These are phyloP conservation scores for Marvania coccoides DNA, from an alignment of 139 green algal genomes.

Conservation along the genomic window DNA sequence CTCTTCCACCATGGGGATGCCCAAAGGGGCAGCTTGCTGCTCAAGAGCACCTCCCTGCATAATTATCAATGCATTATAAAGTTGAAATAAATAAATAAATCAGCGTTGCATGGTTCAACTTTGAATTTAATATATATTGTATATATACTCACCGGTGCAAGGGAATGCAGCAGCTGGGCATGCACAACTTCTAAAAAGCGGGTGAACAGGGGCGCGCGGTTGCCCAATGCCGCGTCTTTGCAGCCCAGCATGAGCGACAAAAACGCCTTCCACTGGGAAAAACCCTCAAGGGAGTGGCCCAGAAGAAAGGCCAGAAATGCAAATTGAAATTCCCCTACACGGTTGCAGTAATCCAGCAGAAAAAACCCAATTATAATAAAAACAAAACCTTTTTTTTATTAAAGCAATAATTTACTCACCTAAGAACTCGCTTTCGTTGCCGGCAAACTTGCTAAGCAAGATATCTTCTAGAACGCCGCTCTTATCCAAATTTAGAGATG, in stretches of 20 bases:
- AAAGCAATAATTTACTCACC: slow-evolving; percentile 37
- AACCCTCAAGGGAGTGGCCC: slow-evolving; percentile 64
- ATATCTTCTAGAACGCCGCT: slow-evolving; percentile 38
- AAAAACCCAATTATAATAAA: neutral
- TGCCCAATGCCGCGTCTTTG: slow-evolving; percentile 23
- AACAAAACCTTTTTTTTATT: slow-evolving; percentile 1
- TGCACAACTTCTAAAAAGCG: slow-evolving; percentile 25
- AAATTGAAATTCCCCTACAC: slow-evolving; percentile 54
- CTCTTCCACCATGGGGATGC: slow-evolving; percentile 38
- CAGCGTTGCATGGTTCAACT: neutral
- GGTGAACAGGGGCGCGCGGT: slow-evolving; percentile 26
- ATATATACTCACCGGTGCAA: neutral
- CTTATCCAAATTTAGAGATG: slow-evolving; percentile 72
- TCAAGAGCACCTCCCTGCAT: neutral
- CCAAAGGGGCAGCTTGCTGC: slow-evolving; percentile 7
- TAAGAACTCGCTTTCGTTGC: slow-evolving; percentile 32
- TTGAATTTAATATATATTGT: neutral
- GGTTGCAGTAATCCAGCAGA: neutral
- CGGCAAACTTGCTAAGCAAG: slow-evolving; percentile 11
- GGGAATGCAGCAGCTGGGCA: slow-evolving; percentile 32
- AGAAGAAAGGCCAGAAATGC: slow-evolving; percentile 75
- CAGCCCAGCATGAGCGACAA: slow-evolving; percentile 63
- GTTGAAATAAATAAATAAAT: neutral
- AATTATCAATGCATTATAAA: neutral
- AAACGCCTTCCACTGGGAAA: slow-evolving; percentile 69